phyloP scores from a whole-genome alignment of 2,329 filamentous ascomycete species.

The Aspergillus quadrilineatus region DNA sequence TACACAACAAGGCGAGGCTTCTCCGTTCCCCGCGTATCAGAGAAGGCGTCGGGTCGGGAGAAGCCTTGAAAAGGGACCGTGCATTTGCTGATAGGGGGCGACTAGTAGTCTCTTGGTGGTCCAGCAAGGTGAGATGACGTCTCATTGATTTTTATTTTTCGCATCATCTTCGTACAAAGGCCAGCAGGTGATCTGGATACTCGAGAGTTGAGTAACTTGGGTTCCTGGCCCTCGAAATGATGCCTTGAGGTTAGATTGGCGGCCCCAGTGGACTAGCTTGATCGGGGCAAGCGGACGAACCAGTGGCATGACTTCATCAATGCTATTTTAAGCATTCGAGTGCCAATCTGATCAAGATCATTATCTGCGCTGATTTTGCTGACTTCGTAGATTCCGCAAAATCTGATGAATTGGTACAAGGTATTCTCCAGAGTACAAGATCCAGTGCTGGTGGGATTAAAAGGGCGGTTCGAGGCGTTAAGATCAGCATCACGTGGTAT shows the following conservation, averaged over 20 bases:
- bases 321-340: background rate
- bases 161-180: background rate
- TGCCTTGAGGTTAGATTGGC: background rate
- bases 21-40: background rate
- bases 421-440: background rate
- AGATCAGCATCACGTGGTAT: conserved; percentile 13
- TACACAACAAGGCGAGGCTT: conserved; percentile 2
- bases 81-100: background rate
- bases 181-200: background rate
- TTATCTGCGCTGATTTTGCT: background rate
- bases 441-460: background rate
- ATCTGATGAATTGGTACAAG: background rate
- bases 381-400: background rate
- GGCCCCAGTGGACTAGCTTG: background rate
- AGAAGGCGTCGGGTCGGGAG: background rate
- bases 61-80: background rate
- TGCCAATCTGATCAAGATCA: background rate
- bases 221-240: background rate
- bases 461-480: background rate
- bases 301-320: background rate
- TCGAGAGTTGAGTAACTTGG: background rate
- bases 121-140: background rate
- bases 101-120: background rate
- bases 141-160: background rate
- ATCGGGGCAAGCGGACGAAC: background rate